Percentiles rank a stretch among this genome's conserved stretches.
phyloP scores from a whole-genome alignment of 768 basidiomycete species.

The Pulveroboletus sp. region DNA sequence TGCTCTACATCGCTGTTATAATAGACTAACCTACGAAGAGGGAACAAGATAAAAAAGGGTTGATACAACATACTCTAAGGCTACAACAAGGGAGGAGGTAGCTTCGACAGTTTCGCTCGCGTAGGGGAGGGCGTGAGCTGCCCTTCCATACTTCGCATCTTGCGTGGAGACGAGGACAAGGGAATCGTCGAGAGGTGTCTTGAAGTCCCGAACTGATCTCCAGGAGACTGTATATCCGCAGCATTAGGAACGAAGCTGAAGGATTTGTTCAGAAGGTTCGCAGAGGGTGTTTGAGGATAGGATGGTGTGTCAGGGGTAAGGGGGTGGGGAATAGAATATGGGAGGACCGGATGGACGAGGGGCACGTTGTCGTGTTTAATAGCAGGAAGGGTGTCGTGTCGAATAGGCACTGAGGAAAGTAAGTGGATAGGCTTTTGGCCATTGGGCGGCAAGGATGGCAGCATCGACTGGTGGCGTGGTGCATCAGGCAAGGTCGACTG shows the following conservation, averaged over 20 bases:
- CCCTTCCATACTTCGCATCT: background rate
- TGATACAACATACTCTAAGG: constrained; percentile 5
- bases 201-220: background rate
- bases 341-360: background rate
- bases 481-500: background rate
- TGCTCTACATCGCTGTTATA: background rate
- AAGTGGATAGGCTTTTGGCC: background rate
- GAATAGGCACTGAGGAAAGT: constrained; percentile 3
- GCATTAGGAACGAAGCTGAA: background rate
- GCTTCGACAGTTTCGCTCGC: constrained; percentile 17
- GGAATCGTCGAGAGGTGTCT: constrained; percentile 21
- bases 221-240: background rate
- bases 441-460: background rate
- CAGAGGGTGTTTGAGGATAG: background rate
- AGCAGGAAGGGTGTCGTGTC: constrained; percentile 24
- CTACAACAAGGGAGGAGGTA: constrained; percentile 20
- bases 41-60: background rate
- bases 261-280: background rate
- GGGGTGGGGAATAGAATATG: constrained; percentile 3
- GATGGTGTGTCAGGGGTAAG: background rate
- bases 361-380: constrained; percentile 6
- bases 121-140: constrained; percentile 2
- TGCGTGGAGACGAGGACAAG: constrained; percentile 8
- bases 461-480: constrained; percentile 11
- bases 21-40: background rate